These are phyloP conservation scores for Grosmannia huntii DNA, from an alignment of 2,329 filamentous ascomycete species.

Conservation along the genomic window DNA sequence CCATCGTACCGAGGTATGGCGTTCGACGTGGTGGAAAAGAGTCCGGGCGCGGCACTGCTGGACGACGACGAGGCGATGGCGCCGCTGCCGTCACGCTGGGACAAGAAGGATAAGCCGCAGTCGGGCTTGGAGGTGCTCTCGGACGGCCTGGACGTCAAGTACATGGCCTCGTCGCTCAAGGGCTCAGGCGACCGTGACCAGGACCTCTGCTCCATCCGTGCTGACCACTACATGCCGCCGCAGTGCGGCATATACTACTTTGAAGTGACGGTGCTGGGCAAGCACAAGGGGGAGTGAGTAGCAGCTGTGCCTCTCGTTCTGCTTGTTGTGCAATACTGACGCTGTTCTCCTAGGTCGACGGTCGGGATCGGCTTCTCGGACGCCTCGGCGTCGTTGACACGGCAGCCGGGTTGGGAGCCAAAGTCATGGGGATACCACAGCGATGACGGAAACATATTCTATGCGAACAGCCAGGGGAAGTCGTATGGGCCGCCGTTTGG, in stretches of 20 bases:
- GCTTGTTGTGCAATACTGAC: neutral
- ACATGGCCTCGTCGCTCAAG: constrained; percentile 32
- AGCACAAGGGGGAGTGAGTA: constrained; percentile 43
- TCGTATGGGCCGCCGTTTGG: constrained; percentile 44
- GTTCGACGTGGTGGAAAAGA: constrained; percentile 72
- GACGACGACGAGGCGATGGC: constrained; percentile 48
- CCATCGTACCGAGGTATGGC: constrained; percentile 61
- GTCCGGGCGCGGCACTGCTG: neutral
- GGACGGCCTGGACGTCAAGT: constrained; percentile 61
- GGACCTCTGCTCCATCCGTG: constrained; percentile 71
- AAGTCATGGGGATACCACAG: constrained; percentile 59
- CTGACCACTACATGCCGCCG: constrained; percentile 75
- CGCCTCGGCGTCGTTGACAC: constrained; percentile 37
- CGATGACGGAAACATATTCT: constrained; percentile 52
- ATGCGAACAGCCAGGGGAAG: constrained; percentile 42
- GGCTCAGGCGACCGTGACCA: constrained; percentile 40
- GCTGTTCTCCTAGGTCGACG: constrained; percentile 30
- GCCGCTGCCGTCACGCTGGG: constrained; percentile 74
- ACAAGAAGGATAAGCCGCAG: constrained; percentile 57
- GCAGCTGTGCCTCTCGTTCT: neutral
- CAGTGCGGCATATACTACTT: constrained; percentile 94
- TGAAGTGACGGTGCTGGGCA: constrained; percentile 48
- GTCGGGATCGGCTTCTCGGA: constrained; percentile 52
- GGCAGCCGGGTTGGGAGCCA: constrained; percentile 53
- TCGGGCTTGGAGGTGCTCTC: constrained; percentile 58